Evolutionary conservation across 2,329 filamentous ascomycete species (phyloP).

Genomic region (Hypoxylon sp.): DNA sequence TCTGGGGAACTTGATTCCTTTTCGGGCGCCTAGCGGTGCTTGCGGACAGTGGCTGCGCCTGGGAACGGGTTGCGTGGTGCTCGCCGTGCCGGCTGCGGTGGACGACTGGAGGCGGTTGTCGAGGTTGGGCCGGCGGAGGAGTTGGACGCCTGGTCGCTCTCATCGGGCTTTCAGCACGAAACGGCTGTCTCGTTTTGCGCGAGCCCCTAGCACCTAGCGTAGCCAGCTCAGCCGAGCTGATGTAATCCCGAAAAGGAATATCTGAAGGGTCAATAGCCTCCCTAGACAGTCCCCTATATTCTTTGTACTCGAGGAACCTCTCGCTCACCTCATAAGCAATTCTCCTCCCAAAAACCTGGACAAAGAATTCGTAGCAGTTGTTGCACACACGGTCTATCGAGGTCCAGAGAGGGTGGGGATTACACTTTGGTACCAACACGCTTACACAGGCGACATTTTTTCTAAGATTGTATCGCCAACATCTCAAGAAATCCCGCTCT

Average conservation of each 20-base stretch:
- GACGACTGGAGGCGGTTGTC: conserved; percentile 14
- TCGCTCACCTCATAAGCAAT: conserved; percentile 32
- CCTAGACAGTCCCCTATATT: conserved; percentile 30
- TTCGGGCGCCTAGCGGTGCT: background rate
- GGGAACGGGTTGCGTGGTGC: background rate
- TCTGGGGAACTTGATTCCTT: background rate
- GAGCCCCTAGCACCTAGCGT: background rate
- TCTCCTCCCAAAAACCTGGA: conserved; percentile 32
- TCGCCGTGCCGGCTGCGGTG: conserved; percentile 13
- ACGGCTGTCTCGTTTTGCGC: conserved; percentile 6
- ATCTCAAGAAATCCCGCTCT: conserved; percentile 37
- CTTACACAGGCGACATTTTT: conserved; percentile 30
- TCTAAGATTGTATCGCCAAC: conserved; percentile 38
- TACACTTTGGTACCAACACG: conserved; percentile 34
- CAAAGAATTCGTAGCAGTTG: conserved; percentile 41
- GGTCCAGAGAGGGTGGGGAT: background rate
- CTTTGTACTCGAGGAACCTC: conserved; percentile 47
- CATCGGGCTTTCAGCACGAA: conserved; percentile 23
- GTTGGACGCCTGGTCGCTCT: background rate
- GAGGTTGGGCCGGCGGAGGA: background rate
- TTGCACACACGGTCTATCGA: conserved; percentile 34
- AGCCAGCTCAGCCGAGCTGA: conserved; percentile 25
- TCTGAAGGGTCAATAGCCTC: conserved; percentile 39
- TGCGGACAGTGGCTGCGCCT: background rate
- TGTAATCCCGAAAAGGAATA: conserved; percentile 37